Evolutionary conservation across 352 stramenopile species (phyloP).

Genomic region (Phytophthora quininea): DNA sequence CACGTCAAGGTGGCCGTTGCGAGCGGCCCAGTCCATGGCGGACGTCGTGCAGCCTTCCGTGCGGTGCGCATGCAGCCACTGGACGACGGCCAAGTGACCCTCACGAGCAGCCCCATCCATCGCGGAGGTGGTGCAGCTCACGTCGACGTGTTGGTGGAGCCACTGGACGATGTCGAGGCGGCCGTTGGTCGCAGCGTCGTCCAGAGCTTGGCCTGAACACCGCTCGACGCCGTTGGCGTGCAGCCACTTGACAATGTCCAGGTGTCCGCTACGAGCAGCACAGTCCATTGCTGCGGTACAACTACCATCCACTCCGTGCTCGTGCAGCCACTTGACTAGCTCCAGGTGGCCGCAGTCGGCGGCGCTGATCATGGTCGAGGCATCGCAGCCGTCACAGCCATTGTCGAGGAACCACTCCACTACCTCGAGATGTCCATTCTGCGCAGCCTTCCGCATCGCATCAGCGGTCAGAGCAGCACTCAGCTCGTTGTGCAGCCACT

Average conservation of each 20-base stretch:
- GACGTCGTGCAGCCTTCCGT: slow-evolving; percentile 29
- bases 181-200: slow-evolving; percentile 22
- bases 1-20: slow-evolving; percentile 15
- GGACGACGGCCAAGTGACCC: slow-evolving; percentile 17
- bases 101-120: slow-evolving; percentile 30
- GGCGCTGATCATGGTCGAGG: slow-evolving; percentile 16
- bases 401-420: slow-evolving; percentile 32
- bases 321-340: slow-evolving; percentile 26
- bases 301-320: slow-evolving; percentile 12
- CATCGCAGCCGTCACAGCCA: slow-evolving; percentile 18
- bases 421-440: slow-evolving; percentile 25
- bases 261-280: slow-evolving; percentile 22
- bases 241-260: slow-evolving; percentile 29
- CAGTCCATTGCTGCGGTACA: slow-evolving; percentile 16
- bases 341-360: slow-evolving; percentile 21
- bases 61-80: slow-evolving; percentile 33
- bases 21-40: slow-evolving; percentile 23
- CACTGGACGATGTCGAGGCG: slow-evolving; percentile 19
- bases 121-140: slow-evolving; percentile 8
- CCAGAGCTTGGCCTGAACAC: slow-evolving; percentile 9
- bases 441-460: slow-evolving; percentile 23
- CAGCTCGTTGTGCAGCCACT: slow-evolving; percentile 24
- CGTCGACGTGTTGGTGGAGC: slow-evolving; percentile 10
- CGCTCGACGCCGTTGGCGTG: slow-evolving; percentile 9
- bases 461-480: slow-evolving; percentile 5